These are phyloP conservation scores for Podospora conica DNA, from an alignment of 495 filamentous ascomycete species.

Conservation along the genomic window DNA sequence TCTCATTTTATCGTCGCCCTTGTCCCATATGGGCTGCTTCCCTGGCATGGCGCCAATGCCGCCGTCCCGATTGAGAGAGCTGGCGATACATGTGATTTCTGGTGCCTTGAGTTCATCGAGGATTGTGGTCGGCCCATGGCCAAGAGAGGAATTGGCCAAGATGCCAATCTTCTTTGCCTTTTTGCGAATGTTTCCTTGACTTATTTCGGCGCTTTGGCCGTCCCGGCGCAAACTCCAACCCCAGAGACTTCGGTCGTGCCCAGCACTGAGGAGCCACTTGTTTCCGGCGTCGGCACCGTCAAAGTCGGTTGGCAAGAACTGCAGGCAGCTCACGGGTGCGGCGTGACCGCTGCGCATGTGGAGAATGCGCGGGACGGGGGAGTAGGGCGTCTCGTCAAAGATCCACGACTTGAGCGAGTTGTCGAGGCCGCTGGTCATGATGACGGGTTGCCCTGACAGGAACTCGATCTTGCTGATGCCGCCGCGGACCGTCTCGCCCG, in stretches of 20 bases:
- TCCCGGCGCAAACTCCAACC: slow-evolving; percentile 91
- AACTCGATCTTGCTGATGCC: slow-evolving; percentile 80
- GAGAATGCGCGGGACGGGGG: slow-evolving; percentile 72
- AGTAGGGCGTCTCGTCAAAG: slow-evolving; percentile 82
- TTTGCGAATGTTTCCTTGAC: slow-evolving; percentile 75
- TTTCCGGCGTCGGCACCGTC: slow-evolving; percentile 82
- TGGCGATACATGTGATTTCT: slow-evolving; percentile 82
- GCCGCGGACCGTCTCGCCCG: slow-evolving; percentile 38
- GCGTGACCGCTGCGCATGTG: slow-evolving; percentile 84
- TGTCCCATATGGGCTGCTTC: slow-evolving; percentile 69
- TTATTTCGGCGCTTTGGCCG: slow-evolving; percentile 88
- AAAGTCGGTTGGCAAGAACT: slow-evolving; percentile 77
- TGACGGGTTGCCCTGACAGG: slow-evolving; percentile 79
- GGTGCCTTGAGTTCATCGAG: slow-evolving; percentile 79
- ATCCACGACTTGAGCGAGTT: slow-evolving; percentile 95
- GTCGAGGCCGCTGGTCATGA: slow-evolving; percentile 84
- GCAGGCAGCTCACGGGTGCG: slow-evolving; percentile 68
- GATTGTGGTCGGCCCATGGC: slow-evolving; percentile 48
- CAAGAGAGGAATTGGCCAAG: slow-evolving; percentile 41
- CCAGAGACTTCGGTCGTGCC: slow-evolving; percentile 84
- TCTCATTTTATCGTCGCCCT: slow-evolving; percentile 53
- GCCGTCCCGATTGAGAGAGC: slow-evolving; percentile 85
- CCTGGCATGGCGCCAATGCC: slow-evolving; percentile 75
- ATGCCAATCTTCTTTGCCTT: slow-evolving; percentile 80
- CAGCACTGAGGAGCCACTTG: slow-evolving; percentile 92